Base-by-base conservation (phyloP, 176 grass and related monocot species). In the Paspalum notatum region DNA sequence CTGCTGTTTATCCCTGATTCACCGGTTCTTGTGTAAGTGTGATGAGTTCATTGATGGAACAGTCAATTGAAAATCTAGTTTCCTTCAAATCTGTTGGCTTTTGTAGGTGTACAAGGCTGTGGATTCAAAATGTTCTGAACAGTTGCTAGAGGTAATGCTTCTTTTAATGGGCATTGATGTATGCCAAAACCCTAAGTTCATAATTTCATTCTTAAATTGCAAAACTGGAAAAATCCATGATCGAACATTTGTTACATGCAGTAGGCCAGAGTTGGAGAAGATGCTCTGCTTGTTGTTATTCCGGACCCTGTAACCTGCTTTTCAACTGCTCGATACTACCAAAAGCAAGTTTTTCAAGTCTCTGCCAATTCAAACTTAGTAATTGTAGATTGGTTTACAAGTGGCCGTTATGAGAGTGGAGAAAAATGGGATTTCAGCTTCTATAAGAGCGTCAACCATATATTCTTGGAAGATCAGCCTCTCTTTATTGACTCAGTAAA, bases 291-390 rank as follows among this genome's bases (percentile, higher is more conserved):
- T 44, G 96, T 64, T 37, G 51, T 95, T 77, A 87, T 98, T 80
- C 92, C 92, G 82, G 92, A 98, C 72, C 96, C 92, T 2, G 90
- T 98, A 25, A 98, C 96, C 43, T 98, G 96, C 67, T 98, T 93
- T 75, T 87, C 88, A 44, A 88, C 90, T 0, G 86, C 96, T 41
- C 66, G 79, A 55, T 98, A 93, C 62, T 74, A 81, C 62, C 92
- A 95, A 79, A 93, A 89, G 73, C 92, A 98, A 84, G 86, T 89
- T 47, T 98, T 98, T 66, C 84, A 80, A 38, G 80, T 95, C 18
- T 64, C 85, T 78, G 27, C 61, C 21, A 27, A 87, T 80, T 98
- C 96, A 71, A 95, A 91, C 82, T 77, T 98, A 58, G 88, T 95
- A 26, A 2, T 98, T 69, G 92, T 98, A 21, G 96, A 98, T 76